These are phyloP conservation scores for Colletotrichum karsti DNA, from an alignment of 2,329 filamentous ascomycete species.

Conservation along the genomic window DNA sequence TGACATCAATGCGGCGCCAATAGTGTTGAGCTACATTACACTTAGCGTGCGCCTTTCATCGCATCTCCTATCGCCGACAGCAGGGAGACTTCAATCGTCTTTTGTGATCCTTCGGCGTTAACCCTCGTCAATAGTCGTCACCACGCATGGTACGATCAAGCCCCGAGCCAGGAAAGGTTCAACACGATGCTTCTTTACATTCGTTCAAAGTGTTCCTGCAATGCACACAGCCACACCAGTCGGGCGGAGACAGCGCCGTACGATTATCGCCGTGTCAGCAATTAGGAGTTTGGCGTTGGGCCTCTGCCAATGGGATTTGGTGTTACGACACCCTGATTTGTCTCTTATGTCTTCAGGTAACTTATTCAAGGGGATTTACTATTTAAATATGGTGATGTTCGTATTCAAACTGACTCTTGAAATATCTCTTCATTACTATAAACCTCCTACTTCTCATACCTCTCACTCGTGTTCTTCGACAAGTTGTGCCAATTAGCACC, in stretches of 20 bases:
- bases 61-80: slow-evolving; percentile 24
- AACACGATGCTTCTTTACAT: too few species aligned
- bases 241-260: not conserved
- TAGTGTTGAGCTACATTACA: too few species aligned
- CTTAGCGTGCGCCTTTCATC: too few species aligned
- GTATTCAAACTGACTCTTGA: too few species aligned
- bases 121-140: not conserved
- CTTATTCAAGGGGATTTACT: too few species aligned
- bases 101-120: slow-evolving; percentile 20
- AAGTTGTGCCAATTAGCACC: not conserved
- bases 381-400: too few species aligned
- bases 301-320: not conserved
- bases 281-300: too few species aligned
- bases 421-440: too few species aligned
- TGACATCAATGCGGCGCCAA: too few species aligned
- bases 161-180: not conserved
- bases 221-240: not conserved
- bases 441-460: too few species aligned
- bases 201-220: too few species aligned
- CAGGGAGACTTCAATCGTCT: not conserved
- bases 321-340: not conserved
- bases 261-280: slow-evolving; percentile 2
- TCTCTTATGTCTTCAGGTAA: too few species aligned
- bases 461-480: not conserved
- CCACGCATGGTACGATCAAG: not conserved